Base-by-base conservation (phyloP, 192 early-diverging fungal genomes). In the Jimgerdemannia lactiflua region DNA sequence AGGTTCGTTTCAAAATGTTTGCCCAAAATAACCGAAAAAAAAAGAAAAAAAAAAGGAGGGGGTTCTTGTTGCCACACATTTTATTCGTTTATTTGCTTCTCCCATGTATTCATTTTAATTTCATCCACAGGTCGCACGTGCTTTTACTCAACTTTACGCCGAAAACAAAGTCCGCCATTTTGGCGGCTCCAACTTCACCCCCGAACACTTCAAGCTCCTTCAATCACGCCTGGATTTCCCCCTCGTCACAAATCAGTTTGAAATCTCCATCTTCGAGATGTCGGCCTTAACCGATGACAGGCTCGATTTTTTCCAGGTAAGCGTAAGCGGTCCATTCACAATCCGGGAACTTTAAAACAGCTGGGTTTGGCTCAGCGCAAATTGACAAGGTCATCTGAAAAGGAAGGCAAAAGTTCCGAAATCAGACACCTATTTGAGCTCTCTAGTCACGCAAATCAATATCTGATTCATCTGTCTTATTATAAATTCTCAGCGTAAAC, bases 131-230 rank as follows among this genome's bases (percentile, higher is more conserved):
- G 72, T 73, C 8, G 72, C 72, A 66, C 42, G 67, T n/a, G 72
- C 72, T 11, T 73, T 73, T 43, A 73, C 63, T 11, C n/a, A 39
- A 17, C 44, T 73, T 19, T 66, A 73, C 17, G 67, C 64, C 67
- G 72, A 73, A 64, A 64, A 64, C 72, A 73, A 73, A 39, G 72
- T 73, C 4, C 43, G 65, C 64, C 4, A 73, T 41, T 73, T 73
- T 73, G 72, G 72, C 42, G 72, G 72, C 19, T 73, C 72, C 10
- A 73, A 73, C 11, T 73, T 73, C 67, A 73, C 72, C 11, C 65
- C 44, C 40, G 41, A 73, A 14, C 72, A 73, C 11, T 73, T 73
- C 40, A 73, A 73, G 43, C 44, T 73, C 8, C 40, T 73, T 19
- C 72, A 73, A 19, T 73, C 72, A 14, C 42, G 72, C 44, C 44